Conservation (phyloP, 2,329 filamentous ascomycete genomes). For the Atkinsonella texensis region DNA sequence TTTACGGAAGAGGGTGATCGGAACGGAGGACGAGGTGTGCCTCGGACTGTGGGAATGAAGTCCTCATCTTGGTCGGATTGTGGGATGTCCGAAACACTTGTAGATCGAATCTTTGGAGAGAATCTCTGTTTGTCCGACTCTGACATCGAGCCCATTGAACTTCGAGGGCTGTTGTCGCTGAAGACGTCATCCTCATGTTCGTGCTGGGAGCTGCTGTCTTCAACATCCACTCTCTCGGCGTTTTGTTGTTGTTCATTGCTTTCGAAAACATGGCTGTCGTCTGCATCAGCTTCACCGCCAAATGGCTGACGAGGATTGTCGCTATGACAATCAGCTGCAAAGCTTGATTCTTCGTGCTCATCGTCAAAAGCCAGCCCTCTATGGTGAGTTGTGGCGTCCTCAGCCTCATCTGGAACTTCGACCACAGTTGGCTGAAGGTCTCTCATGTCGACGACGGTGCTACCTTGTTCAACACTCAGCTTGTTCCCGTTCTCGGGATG, state of each 20-base stretch:
- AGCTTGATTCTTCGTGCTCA: slow-evolving; percentile 10
- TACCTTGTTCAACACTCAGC: neutral
- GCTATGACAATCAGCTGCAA: slow-evolving; percentile 14
- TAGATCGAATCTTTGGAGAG: slow-evolving; percentile 21
- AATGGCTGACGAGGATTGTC: slow-evolving; percentile 12
- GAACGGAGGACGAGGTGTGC: slow-evolving; percentile 51
- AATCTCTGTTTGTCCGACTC: slow-evolving; percentile 22
- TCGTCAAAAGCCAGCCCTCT: neutral
- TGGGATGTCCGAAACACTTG: slow-evolving; percentile 39
- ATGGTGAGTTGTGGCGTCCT: neutral
- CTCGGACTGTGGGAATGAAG: slow-evolving; percentile 43
- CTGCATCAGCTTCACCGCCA: slow-evolving; percentile 12
- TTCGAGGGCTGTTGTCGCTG: slow-evolving; percentile 44
- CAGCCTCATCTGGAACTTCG: slow-evolving; percentile 2
- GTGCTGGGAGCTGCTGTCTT: slow-evolving; percentile 38
- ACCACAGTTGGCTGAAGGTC: slow-evolving; percentile 3
- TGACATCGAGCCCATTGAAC: slow-evolving; percentile 41
- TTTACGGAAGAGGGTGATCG: slow-evolving; percentile 57
- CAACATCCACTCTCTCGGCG: slow-evolving; percentile 15
- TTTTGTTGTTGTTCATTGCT: slow-evolving; percentile 9
- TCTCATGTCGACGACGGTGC: neutral
- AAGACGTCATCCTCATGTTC: slow-evolving; percentile 46
- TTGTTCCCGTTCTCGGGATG: neutral
- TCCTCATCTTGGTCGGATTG: slow-evolving; percentile 33
- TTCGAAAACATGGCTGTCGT: slow-evolving; percentile 9